Conservation (phyloP, 2,329 filamentous ascomycete genomes). For the Fusarium nematophilum region DNA sequence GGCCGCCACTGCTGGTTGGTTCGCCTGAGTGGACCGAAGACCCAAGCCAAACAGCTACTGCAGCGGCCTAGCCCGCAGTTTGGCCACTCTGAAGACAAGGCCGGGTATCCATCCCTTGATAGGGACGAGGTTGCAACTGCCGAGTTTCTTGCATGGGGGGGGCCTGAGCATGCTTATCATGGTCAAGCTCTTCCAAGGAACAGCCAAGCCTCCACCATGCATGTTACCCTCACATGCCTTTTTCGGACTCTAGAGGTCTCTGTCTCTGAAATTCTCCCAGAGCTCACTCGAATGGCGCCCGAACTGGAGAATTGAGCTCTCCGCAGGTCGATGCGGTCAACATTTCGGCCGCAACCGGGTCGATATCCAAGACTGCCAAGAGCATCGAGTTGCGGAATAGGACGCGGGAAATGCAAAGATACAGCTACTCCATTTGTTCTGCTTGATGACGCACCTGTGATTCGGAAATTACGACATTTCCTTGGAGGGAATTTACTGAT, state of each 20-base stretch:
- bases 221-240: slow-evolving; percentile 6
- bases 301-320: slow-evolving; percentile 2
- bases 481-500: neutral
- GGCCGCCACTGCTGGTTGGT: slow-evolving; percentile 4
- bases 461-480: neutral
- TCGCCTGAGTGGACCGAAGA: slow-evolving; percentile 10
- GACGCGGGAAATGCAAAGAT: neutral
- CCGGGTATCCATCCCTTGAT: neutral
- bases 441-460: slow-evolving; percentile 23
- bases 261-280: neutral
- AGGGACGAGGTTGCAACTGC: neutral
- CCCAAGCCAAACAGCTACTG: neutral
- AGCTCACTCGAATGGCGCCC: neutral
- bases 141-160: neutral
- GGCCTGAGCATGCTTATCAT: neutral
- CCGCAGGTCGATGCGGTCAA: neutral
- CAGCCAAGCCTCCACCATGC: neutral
- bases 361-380: neutral
- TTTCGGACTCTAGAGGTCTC: too few relatives aligned
- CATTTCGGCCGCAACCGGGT: neutral
- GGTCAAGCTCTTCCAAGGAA: too few relatives aligned
- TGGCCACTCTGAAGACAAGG: slow-evolving; percentile 5
- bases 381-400: neutral
- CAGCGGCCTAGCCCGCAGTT: slow-evolving; percentile 2
- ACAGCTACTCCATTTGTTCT: slow-evolving; percentile 1